These are phyloP conservation scores for Ceratocystis eucalypticola DNA, from an alignment of 2,329 filamentous ascomycete genomes.

Conservation along the genomic window DNA sequence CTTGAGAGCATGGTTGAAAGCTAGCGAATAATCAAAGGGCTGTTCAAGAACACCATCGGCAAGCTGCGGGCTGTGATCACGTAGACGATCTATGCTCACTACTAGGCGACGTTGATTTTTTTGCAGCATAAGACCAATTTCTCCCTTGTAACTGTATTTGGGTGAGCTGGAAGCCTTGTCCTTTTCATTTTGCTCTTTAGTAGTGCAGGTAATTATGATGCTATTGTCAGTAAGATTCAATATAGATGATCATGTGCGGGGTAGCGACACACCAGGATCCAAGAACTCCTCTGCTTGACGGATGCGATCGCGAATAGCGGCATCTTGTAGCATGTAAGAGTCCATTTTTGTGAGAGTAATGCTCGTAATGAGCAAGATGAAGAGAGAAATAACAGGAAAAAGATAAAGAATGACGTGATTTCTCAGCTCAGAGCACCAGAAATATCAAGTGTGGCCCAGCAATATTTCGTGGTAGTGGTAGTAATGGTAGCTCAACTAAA, in stretches of 20 bases:
- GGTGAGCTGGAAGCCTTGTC: conserved; percentile 3
- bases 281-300: conserved; percentile 84
- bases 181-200: background rate
- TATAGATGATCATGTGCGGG: background rate
- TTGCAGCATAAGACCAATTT: conserved; percentile 68
- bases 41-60: conserved; percentile 64
- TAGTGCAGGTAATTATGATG: background rate
- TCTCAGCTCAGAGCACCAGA: background rate
- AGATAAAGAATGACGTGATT: background rate
- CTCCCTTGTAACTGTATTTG: conserved; percentile 63
- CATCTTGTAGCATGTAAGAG: conserved; percentile 63
- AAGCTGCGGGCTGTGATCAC: conserved; percentile 72
- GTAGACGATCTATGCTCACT: conserved; percentile 80
- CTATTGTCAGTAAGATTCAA: background rate
- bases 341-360: conserved; percentile 43
- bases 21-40: conserved; percentile 77
- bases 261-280: conserved; percentile 57
- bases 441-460: background rate
- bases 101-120: conserved; percentile 50
- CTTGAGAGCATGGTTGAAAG: conserved; percentile 83
- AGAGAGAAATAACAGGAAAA: background rate
- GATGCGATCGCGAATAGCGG: conserved; percentile 70
- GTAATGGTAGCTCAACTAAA: background rate
- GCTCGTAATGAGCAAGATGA: background rate
- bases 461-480: background rate